Percentiles rank a stretch among this genome's conserved stretches.
These are phyloP conservation scores for Datisca glomerata DNA, from an alignment of 306 rosid species.

Conservation along the genomic window DNA sequence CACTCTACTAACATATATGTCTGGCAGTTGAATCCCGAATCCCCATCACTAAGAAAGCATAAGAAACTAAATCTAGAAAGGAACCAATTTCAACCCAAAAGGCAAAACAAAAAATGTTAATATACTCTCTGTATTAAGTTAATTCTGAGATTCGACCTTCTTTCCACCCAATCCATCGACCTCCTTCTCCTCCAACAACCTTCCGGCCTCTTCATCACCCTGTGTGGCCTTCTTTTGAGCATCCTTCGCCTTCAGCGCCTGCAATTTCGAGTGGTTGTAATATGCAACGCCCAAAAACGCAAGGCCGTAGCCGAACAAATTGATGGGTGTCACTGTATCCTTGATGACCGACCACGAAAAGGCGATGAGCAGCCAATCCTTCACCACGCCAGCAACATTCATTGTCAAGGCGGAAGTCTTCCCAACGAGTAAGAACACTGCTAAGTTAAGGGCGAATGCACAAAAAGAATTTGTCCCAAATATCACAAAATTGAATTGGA, in stretches of 20 bases:
- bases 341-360: constrained; percentile 85
- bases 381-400: constrained; percentile 91
- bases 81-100: no score
- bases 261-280: constrained; percentile 73
- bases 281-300: constrained; percentile 78
- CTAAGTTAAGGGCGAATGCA: constrained; percentile 73
- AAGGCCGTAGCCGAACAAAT: constrained; percentile 68
- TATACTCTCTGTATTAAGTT: no score
- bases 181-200: constrained; percentile 60
- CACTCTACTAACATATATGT: no score
- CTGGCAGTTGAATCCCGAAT: no score
- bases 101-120: neutral
- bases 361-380: constrained; percentile 79
- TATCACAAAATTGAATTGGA: constrained; percentile 42
- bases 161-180: constrained; percentile 35
- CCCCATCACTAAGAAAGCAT: no score
- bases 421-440: constrained; percentile 74
- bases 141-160: constrained; percentile 41
- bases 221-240: constrained; percentile 53
- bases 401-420: constrained; percentile 83
- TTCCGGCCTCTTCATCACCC: constrained; percentile 59
- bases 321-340: constrained; percentile 75
- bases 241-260: constrained; percentile 72
- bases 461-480: constrained; percentile 75
- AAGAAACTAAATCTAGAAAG: no score